Base-by-base conservation (phyloP, 1,284 basidiomycete species). In the Papiliotrema flavescens region DNA sequence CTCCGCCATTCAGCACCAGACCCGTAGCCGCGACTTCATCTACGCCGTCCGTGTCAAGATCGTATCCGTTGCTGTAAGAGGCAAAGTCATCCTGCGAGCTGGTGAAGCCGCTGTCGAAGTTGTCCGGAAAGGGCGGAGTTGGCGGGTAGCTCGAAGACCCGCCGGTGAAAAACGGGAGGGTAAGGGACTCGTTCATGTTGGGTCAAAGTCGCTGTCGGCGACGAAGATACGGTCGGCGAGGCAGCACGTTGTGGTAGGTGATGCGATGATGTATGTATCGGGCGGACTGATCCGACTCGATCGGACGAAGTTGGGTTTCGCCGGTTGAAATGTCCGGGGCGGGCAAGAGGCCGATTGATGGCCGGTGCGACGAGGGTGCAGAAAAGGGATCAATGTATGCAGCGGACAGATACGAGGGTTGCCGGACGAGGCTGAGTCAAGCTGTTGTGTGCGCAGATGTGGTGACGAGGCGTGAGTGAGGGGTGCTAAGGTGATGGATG, bases 1-100 rank as follows among this genome's bases (percentile, higher is more conserved):
- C 9, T 9, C 40, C 40, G 40, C 40, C 40, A 19, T 42, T 42
- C 13, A 23, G 20, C 17, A 42, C 24, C 14, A 50, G 22, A 11
- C 37, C 39, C 8, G n/a, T 35, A 4, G 60, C n/a, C n/a, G n/a
- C n/a, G n/a, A n/a, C n/a, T n/a, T n/a, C 44, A 17, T 60, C 57
- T 8, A 19, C 32, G 24, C 46, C 52, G 37, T 51, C 26, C 44
- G 50, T 7, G 32, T 55, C 57, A 42, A 64, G 9, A 52, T 49
- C 52, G 48, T 48, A 34, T 6, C 40, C 23, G 28, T 43, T 50
- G 7, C 23, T 19, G 24, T 42, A 50, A n/a, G n/a, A n/a, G n/a
- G n/a, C n/a, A 28, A 28, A 50, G 3, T 50, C 49, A 20, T 43
- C 49, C 8, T 9, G 20, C 8, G 7, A 13, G 23, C 43, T 50